A percentile compares a stretch with the other conserved stretches of the same genome.
phyloP scores from a whole-genome alignment of 768 basidiomycete genomes.

The Fistulinella prunicolor region DNA sequence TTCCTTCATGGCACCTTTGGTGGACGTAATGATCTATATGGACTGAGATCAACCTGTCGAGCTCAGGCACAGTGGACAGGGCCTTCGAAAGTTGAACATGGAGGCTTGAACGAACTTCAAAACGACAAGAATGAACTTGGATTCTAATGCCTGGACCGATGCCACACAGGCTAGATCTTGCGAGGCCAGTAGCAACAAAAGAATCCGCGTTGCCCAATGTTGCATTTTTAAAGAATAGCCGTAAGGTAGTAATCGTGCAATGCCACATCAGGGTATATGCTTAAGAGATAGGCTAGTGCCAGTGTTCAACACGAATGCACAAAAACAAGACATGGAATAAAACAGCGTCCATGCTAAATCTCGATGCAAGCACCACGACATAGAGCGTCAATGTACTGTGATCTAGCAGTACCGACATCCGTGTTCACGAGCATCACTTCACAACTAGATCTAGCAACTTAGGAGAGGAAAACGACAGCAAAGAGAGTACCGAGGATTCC shows the following conservation, averaged over 20 bases:
- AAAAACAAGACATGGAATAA: neutral
- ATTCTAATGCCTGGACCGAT: no score
- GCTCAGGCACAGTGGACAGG: no score
- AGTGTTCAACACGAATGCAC: constrained; percentile 26
- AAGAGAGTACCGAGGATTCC: constrained; percentile 35
- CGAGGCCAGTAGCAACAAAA: no score
- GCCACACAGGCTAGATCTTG: no score
- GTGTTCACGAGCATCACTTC: constrained; percentile 2
- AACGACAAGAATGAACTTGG: no score
- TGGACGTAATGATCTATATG: no score
- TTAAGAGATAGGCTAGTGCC: constrained; percentile 18
- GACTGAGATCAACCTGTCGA: no score
- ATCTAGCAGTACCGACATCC: neutral
- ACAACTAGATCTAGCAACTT: constrained; percentile 1
- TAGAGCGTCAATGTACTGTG: neutral
- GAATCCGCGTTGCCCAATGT: no score
- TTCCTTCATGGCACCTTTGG: no score
- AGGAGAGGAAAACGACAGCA: constrained; percentile 37
- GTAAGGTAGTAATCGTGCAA: neutral
- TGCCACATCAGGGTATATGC: neutral
- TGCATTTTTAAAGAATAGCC: no score
- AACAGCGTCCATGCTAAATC: constrained; percentile 9
- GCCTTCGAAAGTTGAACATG: no score
- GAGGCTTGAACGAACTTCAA: no score
- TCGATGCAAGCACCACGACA: constrained; percentile 5